Conservation (phyloP, 2,329 filamentous ascomycete genomes). For the Lasiodiplodia citricola region DNA sequence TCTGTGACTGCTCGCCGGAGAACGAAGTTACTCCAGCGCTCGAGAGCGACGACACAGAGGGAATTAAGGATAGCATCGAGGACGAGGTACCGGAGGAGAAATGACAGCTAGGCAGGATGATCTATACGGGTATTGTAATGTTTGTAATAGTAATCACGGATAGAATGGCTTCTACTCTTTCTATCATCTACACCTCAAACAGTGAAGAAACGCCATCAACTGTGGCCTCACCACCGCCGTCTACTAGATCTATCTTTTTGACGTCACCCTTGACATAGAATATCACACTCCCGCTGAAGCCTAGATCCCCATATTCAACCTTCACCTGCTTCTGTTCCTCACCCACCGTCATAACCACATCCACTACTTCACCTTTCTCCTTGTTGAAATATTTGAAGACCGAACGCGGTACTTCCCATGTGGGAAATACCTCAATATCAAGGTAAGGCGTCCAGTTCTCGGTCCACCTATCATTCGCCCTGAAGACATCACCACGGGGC, state of each 20-base stretch:
- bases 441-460: slow-evolving; percentile 39
- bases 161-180: neutral
- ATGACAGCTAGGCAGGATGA: neutral
- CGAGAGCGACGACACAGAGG: neutral
- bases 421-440: slow-evolving; percentile 40
- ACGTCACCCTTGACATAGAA: slow-evolving; percentile 29
- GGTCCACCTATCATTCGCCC: slow-evolving; percentile 44
- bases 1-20: neutral
- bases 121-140: neutral
- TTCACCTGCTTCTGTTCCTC: slow-evolving; percentile 26
- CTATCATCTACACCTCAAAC: neutral
- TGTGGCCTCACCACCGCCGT: neutral
- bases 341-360: slow-evolving; percentile 29
- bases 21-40: neutral
- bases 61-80: neutral
- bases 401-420: slow-evolving; percentile 34
- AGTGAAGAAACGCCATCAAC: neutral
- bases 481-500: slow-evolving; percentile 40
- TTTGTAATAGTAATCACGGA: neutral
- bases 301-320: slow-evolving; percentile 32
- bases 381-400: slow-evolving; percentile 37
- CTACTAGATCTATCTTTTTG: slow-evolving; percentile 12
- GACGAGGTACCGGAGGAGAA: neutral
- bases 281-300: slow-evolving; percentile 29
- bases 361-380: slow-evolving; percentile 28